Evolutionary conservation across 78 protist genomes (phyloP).

Genomic region (Dictyostelium firmibasis): DNA sequence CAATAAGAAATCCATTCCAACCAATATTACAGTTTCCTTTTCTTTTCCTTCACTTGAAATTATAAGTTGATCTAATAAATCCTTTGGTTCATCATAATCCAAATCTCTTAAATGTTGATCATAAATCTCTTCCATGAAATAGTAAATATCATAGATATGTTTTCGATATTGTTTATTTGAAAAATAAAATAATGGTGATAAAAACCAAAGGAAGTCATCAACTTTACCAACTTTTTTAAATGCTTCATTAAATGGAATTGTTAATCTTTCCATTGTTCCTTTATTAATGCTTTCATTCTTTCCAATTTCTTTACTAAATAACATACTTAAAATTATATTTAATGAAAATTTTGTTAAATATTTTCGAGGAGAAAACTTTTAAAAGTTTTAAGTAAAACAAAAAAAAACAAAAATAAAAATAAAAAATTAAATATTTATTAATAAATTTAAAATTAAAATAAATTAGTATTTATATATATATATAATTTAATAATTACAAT

Average conservation of each 20-base stretch:
- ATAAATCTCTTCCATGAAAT: conserved; percentile 22
- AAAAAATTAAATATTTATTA: too few relatives aligned
- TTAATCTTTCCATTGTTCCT: neutral
- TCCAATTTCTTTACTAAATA: conserved; percentile 17
- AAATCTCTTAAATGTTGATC: neutral
- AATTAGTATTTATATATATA: too few relatives aligned
- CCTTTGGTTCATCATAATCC: neutral
- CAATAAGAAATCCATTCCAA: neutral
- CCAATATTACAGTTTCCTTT: neutral
- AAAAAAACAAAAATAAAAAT: too few relatives aligned
- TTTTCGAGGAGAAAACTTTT: conserved; percentile 18
- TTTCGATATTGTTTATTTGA: neutral
- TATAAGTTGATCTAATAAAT: neutral
- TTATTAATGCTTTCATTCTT: conserved; percentile 5
- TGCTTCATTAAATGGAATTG: neutral
- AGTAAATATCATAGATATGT: neutral
- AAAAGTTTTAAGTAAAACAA: neutral
- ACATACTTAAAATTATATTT: conserved; percentile 2
- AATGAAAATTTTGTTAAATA: conserved; percentile 14
- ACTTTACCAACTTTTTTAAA: conserved; percentile 13
- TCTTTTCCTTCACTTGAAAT: neutral
- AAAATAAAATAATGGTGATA: conserved; percentile 3
- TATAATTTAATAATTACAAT: neutral
- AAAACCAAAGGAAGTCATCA: neutral
- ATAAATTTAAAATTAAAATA: too few relatives aligned